Base-by-base conservation (phyloP, 208 protist species). In the Crithidia thermophila region DNA sequence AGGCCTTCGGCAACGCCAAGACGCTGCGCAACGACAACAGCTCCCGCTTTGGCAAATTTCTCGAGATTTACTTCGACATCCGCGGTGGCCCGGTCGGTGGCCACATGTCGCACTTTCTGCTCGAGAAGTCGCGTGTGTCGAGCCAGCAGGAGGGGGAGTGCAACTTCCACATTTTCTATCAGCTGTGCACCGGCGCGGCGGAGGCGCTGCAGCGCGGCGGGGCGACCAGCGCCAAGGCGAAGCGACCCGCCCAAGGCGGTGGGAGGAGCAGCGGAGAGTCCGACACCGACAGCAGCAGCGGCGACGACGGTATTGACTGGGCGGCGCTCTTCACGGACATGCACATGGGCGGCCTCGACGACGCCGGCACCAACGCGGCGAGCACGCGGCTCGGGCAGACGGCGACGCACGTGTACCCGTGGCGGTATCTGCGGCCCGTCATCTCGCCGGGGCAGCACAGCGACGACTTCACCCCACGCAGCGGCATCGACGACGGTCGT, bases 101-200 rank as follows among this genome's bases (percentile, higher is more conserved):
- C 0, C 69, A 81, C 60, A 87, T 98, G 69, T 81, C 73, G 4
- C 95, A 93, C 75, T 98, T 97, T 72, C 67, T 97, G 31, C 64
- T 98, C 6, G 94, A 98, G 67, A 98, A 98, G 81, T 89, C 80
- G 16, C 86, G 94, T 33, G 91, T 97, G 14, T 82, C 90, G 42
- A 75, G 65, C 39, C 90, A 95, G 53, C 81, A 89, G 51, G 49
- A 66, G 27, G 94, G 94, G 16, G 98, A 99, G 86, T 77, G 97
- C 23, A 98, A 97, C 72, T 99, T 97, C 70, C 98, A 99, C 73
- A 93, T 99, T 50, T 98, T 98, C 61, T 98, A 98, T 74, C 95
- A 98, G 79, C 55, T 98, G 25, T 93, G 85, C 39, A 50, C 59
- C 21, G 88, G 86, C 10, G 77, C 77, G 9, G 74, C 71, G 23